phyloP scores from a whole-genome alignment of 2,329 filamentous ascomycete species.

The Helicocarpus griseus region DNA sequence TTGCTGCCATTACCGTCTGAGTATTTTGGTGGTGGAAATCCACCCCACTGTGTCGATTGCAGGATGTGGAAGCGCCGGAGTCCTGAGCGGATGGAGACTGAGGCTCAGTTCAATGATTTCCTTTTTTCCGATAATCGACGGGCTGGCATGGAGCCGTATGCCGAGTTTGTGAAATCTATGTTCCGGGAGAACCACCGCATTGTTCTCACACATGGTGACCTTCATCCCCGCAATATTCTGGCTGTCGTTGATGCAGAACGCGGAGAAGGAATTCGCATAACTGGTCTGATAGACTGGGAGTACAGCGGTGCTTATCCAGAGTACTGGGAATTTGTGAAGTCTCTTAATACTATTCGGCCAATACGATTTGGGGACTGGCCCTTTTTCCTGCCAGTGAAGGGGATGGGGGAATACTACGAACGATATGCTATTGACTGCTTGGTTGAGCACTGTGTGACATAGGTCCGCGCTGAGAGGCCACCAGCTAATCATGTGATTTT shows the following conservation, averaged over 20 bases:
- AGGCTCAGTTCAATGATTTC: slow-evolving; percentile 28
- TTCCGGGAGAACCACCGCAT: slow-evolving; percentile 6
- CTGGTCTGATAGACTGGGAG: slow-evolving; percentile 19
- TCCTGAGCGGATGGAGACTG: slow-evolving; percentile 21
- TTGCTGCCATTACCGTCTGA: slow-evolving; percentile 1
- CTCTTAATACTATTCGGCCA: slow-evolving; percentile 9
- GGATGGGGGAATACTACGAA: slow-evolving; percentile 8
- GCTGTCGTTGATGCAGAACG: slow-evolving; percentile 7
- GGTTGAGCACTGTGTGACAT: slow-evolving; percentile 9
- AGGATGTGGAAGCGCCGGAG: slow-evolving; percentile 9
- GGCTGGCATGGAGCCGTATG: slow-evolving; percentile 4
- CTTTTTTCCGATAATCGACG: not conserved
- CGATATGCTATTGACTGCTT: slow-evolving; percentile 9
- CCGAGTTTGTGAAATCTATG: slow-evolving; percentile 4
- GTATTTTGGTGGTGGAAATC: slow-evolving; percentile 7
- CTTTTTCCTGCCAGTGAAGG: slow-evolving; percentile 8
- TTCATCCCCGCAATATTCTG: slow-evolving; percentile 18
- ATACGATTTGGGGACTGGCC: slow-evolving; percentile 7
- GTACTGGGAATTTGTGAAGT: slow-evolving; percentile 16
- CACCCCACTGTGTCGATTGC: slow-evolving; percentile 7
- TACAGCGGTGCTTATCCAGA: slow-evolving; percentile 17
- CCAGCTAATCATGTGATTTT: no score
- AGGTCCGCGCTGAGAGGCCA: no score
- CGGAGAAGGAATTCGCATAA: slow-evolving; percentile 5
- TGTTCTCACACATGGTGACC: slow-evolving; percentile 16